Base-by-base conservation (phyloP, 805 yeast species). In the Starmera pachycereana region DNA sequence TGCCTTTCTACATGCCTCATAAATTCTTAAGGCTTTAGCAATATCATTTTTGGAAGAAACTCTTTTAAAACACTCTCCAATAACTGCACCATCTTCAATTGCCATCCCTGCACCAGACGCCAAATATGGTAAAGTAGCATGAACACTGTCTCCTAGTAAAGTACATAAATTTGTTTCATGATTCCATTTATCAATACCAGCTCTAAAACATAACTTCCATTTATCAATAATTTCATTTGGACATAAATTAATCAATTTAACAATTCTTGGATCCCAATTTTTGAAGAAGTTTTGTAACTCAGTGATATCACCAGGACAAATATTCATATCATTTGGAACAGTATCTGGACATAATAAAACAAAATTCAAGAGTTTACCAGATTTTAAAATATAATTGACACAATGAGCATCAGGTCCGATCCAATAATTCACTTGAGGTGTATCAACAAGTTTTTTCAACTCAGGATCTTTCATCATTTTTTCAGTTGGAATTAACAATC, bases 101-200 rank as follows among this genome's bases (percentile, higher is more conserved):
- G 63, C 61, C 51, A 57, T 58, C 8, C 61, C 55, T 8, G 63
- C 63, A n/a, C 63, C 62, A 8, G 52, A 45, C 8, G 63, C 60
- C 14, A 59, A 47, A 42, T 59, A 59, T 10, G 63, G 63, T 30
- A 59, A 43, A 6, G 62, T 59, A 19, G 63, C 61, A 42, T 58
- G 63, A 14, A 53, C 56, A n/a, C 62, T 53, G 40, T 58, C 63
- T 3, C 63, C 63, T 29, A 58, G 39, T 18, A 58, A 43, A 29
- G 52, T 46, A 19, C 56, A 45, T 40, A 52, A 49, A 10, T 56
- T 57, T 12, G 46, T 46, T 12, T 42, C 40, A 41, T 58, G 58
- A 29, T 47, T 48, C 63, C 63, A 59, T 12, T 49, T 45, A 9
- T 44, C 45, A 39, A 53, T 49, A 39, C 57, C 61, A 14, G 39